Base-by-base conservation (phyloP, 768 basidiomycete species). In the Collybia sp. region DNA sequence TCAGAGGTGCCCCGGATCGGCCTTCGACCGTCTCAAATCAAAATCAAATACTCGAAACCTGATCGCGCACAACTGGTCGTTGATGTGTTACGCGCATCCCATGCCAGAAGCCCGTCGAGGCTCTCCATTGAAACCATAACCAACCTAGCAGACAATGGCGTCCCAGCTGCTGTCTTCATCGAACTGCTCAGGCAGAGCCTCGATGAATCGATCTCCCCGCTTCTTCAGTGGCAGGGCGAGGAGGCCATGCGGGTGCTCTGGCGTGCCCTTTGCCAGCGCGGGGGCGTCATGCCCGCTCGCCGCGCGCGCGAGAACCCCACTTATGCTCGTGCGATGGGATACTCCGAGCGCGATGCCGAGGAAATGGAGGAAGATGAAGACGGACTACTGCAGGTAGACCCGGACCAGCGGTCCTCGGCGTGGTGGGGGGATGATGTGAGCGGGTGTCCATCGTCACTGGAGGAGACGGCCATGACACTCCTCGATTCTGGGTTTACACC, bases 341-440 rank as follows among this genome's bases (percentile, higher is more conserved):
- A 66, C 45, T 61, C 65, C 11, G 67, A 71, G 30, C 52, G 60
- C 9, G 68, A 69, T n/a, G 56, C 51, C 16, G 66, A 67, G 2
- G 74, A 73, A 12, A 54, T 59, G 9, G 72, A 72, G 5, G 68
- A 70, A 8, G 71, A 75, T 31, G 69, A 69, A 46, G 71, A 71
- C 34, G 59, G 53, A 11, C 52, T 61, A 13, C 52, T 62, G 12
- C 36, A 53, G 12, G 62, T 66, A 6, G 52, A 56, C 1, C 44
- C 53, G 8, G 56, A 56, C 2, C 67, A 73, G 35, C 61, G 63
- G 2, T 84, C 83, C n/a, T 64, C 67, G 15, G 80, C 83, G 1
- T 85, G 83, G 82, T 85, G 82, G 82, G 67, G 65, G n/a, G 83
- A 87, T 48, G 71, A 78, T 17, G 63, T 79, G 25, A 82, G 81